Evolutionary conservation across 2,329 filamentous ascomycete genomes (phyloP), one percentile per base, ranked within the genome.

Genomic region (Graphilbum fragrans): DNA sequence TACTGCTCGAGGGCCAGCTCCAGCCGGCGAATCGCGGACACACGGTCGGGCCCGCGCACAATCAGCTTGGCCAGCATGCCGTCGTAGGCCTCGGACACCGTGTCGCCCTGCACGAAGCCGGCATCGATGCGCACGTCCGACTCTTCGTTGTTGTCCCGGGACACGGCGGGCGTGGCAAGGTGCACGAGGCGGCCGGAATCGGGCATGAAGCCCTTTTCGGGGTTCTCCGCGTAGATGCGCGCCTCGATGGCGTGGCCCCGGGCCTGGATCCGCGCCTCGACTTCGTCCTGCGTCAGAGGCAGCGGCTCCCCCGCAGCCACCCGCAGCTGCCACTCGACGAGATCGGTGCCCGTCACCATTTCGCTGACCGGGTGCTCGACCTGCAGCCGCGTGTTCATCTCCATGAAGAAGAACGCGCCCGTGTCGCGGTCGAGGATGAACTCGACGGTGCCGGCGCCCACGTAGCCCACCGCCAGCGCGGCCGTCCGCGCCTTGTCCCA

Each of bases 21-120:
- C 45, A 98, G 70, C 59, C 86, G 93, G 44, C 84, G 79, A 38
- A 98, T 81, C 4, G 88, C 86, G 21, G 83, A 81, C 56, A 82
- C 74, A 45, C 92, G 74, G 43, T 82, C 82, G 16, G 77, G 73
- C 1, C 85, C 92, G 44, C 85, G 77, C 6, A 96, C 86, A 52
- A 98, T 98, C 40, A 98, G 74, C 64, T 98, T 98, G 35, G 92
- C 86, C 50, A 98, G 94, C 92, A 98, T 98, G 22, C 92, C 92
- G 52, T 98, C 92, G 60, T 98, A 98, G 41, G 92, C 85, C 44
- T 90, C 86, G 0, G 88, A 93, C 3, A 98, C 85, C 47, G 86
- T 86, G 57, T 94, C 90, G 21, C 92, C 92, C 50, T 87, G 73
- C 22, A 88, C 76, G 58, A 96, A 96, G 2, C 92, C 92, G 36